These are phyloP conservation scores for Pouteria campechiana DNA, from an alignment of 179 eudicot genomes.

Conservation along the genomic window DNA sequence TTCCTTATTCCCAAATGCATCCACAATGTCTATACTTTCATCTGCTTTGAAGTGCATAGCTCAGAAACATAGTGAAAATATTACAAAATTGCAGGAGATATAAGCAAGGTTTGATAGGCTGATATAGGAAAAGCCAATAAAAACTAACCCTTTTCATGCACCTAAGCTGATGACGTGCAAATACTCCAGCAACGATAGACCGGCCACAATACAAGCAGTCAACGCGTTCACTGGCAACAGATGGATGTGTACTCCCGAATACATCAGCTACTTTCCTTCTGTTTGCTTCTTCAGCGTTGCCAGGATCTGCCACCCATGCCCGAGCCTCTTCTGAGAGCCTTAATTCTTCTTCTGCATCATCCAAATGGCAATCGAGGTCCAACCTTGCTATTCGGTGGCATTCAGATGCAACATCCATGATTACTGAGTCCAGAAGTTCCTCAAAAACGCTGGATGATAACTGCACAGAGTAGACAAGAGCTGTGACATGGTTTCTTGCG, in stretches of 20 bases:
- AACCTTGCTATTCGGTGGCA: conserved; percentile 79
- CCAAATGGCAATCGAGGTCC: conserved; percentile 79
- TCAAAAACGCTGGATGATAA: conserved; percentile 39
- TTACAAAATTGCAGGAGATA: too few relatives aligned
- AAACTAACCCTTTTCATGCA: conserved; percentile 92
- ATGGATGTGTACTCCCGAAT: conserved; percentile 91
- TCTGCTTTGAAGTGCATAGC: too few relatives aligned
- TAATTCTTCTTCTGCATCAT: conserved; percentile 78
- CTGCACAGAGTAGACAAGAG: too few relatives aligned
- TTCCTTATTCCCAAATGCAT: too few relatives aligned
- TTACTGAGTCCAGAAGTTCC: conserved; percentile 74
- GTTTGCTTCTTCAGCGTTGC: conserved; percentile 47
- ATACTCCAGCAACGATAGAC: conserved; percentile 78
- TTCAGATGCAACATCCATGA: conserved; percentile 90
- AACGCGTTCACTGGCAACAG: conserved; percentile 64
- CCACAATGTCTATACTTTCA: too few relatives aligned
- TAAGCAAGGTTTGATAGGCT: too few relatives aligned
- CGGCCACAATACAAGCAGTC: conserved; percentile 93
- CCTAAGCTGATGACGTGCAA: conserved; percentile 95
- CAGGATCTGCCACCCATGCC: conserved; percentile 70
- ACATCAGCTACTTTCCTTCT: conserved; percentile 80
- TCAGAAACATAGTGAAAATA: too few relatives aligned
- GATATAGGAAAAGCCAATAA: too few relatives aligned
- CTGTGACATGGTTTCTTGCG: too few relatives aligned
- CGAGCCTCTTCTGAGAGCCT: conserved; percentile 78